These are phyloP conservation scores for Buxus sempervirens DNA, from an alignment of 164 flowering plant genomes.

Conservation along the genomic window DNA sequence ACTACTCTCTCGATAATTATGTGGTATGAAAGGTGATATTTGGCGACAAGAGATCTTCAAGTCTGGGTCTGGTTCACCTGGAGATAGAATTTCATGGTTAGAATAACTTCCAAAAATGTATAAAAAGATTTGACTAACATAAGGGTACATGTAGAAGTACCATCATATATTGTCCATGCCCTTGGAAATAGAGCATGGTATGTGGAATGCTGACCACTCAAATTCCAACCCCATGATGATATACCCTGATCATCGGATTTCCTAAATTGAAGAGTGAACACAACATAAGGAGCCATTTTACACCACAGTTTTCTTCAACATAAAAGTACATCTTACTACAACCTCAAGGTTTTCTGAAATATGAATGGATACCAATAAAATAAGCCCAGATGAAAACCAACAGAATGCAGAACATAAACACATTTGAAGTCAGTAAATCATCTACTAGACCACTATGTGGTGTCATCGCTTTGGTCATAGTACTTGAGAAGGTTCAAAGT, in stretches of 20 bases:
- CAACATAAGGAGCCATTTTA: background rate
- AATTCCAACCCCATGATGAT: constrained; percentile 98
- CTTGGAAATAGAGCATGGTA: constrained; percentile 98
- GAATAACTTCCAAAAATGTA: background rate
- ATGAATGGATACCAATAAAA: background rate
- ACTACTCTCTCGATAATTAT: constrained; percentile 93
- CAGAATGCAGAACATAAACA: too few species aligned
- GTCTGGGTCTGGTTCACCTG: constrained; percentile 99
- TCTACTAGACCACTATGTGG: too few species aligned
- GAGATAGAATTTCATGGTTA: constrained; percentile 5
- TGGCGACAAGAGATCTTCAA: constrained; percentile 93
- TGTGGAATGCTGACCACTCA: constrained; percentile 94
- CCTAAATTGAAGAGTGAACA: constrained; percentile 31
- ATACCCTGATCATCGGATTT: constrained; percentile 76
- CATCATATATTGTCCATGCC: constrained; percentile 98
- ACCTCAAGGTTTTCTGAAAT: background rate
- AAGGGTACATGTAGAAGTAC: constrained; percentile 26
- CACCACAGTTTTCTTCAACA: background rate
- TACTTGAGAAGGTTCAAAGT: too few species aligned
- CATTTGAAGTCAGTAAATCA: too few species aligned
- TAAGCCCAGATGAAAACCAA: too few species aligned
- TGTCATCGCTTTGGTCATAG: too few species aligned
- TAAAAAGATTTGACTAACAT: background rate
- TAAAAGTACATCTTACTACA: background rate
- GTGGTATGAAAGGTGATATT: constrained; percentile 97